These are phyloP conservation scores for Triticum turgidum DNA, from an alignment of 176 grass and related monocot species.

Conservation along the genomic window DNA sequence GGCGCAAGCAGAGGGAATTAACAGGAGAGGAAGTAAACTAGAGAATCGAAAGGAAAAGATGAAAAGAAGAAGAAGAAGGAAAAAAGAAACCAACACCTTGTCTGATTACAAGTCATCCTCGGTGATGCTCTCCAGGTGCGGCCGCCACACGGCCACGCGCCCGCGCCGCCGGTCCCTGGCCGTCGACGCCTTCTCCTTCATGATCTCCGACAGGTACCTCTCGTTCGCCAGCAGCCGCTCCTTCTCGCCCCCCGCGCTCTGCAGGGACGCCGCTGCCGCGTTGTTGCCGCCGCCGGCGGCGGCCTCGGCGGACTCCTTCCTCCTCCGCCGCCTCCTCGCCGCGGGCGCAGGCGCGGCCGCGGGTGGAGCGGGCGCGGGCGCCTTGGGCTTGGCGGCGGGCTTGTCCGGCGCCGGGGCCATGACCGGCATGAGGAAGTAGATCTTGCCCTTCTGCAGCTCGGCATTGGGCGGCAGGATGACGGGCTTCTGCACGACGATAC, in stretches of 20 bases:
- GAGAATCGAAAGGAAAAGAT: neutral
- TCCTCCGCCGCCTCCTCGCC: conserved; percentile 61
- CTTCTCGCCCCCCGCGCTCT: conserved; percentile 52
- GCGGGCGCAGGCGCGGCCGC: neutral
- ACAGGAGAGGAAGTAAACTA: conserved; percentile 47
- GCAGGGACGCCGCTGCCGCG: neutral
- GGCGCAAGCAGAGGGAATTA: conserved; percentile 44
- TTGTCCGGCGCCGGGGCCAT: conserved; percentile 41
- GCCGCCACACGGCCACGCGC: conserved; percentile 85
- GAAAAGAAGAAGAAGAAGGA: neutral
- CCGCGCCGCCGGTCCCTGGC: conserved; percentile 65
- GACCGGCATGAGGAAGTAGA: conserved; percentile 90
- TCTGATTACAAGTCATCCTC: conserved; percentile 88
- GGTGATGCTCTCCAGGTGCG: conserved; percentile 96
- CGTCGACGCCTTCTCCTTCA: conserved; percentile 77
- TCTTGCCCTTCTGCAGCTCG: conserved; percentile 90
- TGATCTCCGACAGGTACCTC: conserved; percentile 85
- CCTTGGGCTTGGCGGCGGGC: neutral
- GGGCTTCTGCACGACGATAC: conserved; percentile 53
- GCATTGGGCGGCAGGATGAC: conserved; percentile 82
- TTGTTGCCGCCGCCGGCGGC: neutral
- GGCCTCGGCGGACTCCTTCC: conserved; percentile 26
- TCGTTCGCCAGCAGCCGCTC: conserved; percentile 75
- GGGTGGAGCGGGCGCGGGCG: conserved; percentile 2
- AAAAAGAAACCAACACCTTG: conserved; percentile 32